Evolutionary conservation across 2,329 filamentous ascomycete species (phyloP), one percentile per base, ranked within the genome.

Genomic region (Paraphaeosphaeria minitans): DNA sequence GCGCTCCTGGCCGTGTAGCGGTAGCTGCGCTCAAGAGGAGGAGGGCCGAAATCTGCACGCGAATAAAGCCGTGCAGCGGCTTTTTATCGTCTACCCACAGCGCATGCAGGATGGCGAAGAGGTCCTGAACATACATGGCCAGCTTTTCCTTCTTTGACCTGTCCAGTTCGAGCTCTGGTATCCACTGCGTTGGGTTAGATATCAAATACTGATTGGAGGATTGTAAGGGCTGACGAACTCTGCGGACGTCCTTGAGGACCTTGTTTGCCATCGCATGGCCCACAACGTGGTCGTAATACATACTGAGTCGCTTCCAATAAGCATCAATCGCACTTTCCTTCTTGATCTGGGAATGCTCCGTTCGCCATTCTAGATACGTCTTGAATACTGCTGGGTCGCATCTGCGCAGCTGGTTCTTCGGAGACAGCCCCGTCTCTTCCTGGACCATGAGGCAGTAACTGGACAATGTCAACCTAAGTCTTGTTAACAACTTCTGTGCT

Each of bases 121-220:
- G 59, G 53, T 67, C 63, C 42, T 68, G 51, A 43, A 69, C 59
- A 52, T 56, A 66, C 55, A 69, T 68, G 12, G 63, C 60, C 55
- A 48, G 57, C 64, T 69, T 69, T 58, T 66, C 60, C 46, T 64
- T 64, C 53, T 60, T 46, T 19, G 57, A 64, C 47, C 52, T 68
- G 24, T 68, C 37, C 55, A 69, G 66, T 24, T 43, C 33, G 21
- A 68, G 55, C 19, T 31, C 54, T n/a, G n/a, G n/a, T n/a, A n/a
- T n/a, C n/a, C n/a, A n/a, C n/a, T n/a, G n/a, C n/a, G n/a, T n/a
- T n/a, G 29, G 52, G 61, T 37, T 37, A 37, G 33, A 37, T 16
- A 37, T 37, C 13, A 37, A 37, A 37, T 37, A 37, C 33, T 37
- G 33, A 16, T 37, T 37, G 33, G 33, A 37, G 33, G 33, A 37